Base-by-base conservation (phyloP, 2,329 filamentous ascomycete species). In the Ophiostoma ips region DNA sequence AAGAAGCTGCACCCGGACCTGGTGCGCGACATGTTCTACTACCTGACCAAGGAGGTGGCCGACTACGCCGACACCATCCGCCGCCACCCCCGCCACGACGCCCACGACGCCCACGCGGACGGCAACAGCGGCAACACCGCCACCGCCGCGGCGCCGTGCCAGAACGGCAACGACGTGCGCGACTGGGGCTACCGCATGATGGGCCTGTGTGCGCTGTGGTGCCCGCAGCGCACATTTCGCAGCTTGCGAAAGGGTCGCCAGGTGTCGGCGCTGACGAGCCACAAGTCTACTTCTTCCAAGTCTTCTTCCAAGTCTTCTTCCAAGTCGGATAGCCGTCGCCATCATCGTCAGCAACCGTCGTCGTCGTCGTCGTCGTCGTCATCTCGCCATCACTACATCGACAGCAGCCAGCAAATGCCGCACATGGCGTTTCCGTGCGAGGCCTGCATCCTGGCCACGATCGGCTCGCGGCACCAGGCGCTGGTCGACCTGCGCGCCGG, bases 371-470 rank as follows among this genome's bases (percentile, higher is more conserved):
- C 28, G 5, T 13, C 18, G 15, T 43, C 18, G 10, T 35, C 38
- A 3, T 19, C 38, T 7, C 37, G n/a, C n/a, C n/a, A 7, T 19
- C 18, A 44, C 18, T 31, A 21, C 38, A n/a, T 19, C 15, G 12
- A 5, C 37, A 9, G 18, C 11, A 10, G n/a, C 35, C n/a, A 37
- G 30, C 31, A 49, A 36, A 38, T 51, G 44, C 49, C 53, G 15
- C 55, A 53, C 34, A 49, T 58, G 30, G 19, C n/a, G 7, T 21
- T 24, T 13, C 61, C 63, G 13, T 79, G 76, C 54, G 70, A 76
- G 56, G 75, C 73, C 2, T 79, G 76, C 53, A 69, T 75, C 28
- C 59, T 79, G 12, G 66, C 71, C 2, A 63, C 64, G 3, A 57
- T 79, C 1, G 74, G 74, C 2, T 69, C 68, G 0, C 64, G 66